Evolutionary conservation across 768 basidiomycete species (phyloP), one percentile per base, ranked within the genome.

Genomic region (Termitomyces sp.): DNA sequence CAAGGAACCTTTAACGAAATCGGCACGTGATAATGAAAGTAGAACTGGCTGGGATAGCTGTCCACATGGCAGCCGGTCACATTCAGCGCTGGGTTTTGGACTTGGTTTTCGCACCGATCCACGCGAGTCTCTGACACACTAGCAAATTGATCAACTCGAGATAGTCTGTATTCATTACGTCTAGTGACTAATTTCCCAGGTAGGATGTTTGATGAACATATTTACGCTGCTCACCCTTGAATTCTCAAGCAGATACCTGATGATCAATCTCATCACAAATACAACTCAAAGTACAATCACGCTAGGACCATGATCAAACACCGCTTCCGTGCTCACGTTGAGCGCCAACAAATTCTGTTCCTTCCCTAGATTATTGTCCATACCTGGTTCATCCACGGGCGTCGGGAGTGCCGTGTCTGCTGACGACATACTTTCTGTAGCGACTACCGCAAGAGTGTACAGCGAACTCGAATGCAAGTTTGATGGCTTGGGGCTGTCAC

Each of bases 331-430:
- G 33, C 62, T 64, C 14, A 53, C 38, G 47, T 57, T 65, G 21
- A 61, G 28, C 33, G 26, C 53, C 26, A 59, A 35, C 55, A 57
- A 47, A n/a, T 60, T 54, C 41, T 47, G 53, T 7, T 63, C 61
- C 56, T 50, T 60, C n/a, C 41, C 56, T 11, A 56, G 15, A 5
- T 21, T 43, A 15, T 60, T 59, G 1, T 43, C 46, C 43, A 57
- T 19, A 38, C 46, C 60, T 50, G 56, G 42, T 11, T 43, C 65
- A 42, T 73, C 71, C 2, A 66, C 57, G 31, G 71, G 72, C 2
- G 71, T 73, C 10, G 66, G 65, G 9, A 70, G 65, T 19, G 64
- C 67, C 28, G 68, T 69, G 37, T 60, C 66, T 1, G 59, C 61
- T 40, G 72, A 66, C 0, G 70, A 70, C 7, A 67, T 56, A 51